Evolutionary conservation across 768 basidiomycete species (phyloP).

Genomic region (Artomyces pyxidatus): DNA sequence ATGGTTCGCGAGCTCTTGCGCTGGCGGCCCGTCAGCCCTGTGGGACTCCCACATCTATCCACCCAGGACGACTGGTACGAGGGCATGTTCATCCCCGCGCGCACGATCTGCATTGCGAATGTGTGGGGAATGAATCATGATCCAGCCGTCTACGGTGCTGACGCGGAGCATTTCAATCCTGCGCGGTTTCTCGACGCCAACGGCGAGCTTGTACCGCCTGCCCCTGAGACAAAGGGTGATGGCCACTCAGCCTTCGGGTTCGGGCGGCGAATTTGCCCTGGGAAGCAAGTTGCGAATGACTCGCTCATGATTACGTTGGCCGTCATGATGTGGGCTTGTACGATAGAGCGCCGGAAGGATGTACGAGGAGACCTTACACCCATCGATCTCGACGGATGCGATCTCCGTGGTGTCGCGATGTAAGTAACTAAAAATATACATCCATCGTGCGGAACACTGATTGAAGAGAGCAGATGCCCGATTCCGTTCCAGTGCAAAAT

Average conservation of each 20-base stretch:
- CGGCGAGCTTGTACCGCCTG: background rate
- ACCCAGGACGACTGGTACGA: conserved; percentile 23
- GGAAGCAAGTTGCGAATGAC: conserved; percentile 10
- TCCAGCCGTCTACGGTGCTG: conserved; percentile 4
- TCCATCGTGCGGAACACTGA: too few species aligned
- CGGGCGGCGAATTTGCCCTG: conserved; percentile 14
- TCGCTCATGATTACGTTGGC: conserved; percentile 15
- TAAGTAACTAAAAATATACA: conserved; percentile 9
- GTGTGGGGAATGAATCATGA: conserved; percentile 6
- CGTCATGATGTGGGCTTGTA: conserved; percentile 11
- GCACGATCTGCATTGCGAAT: conserved; percentile 25
- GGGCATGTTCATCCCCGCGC: conserved; percentile 26
- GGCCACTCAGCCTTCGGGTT: conserved; percentile 12
- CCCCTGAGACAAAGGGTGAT: background rate
- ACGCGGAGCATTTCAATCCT: conserved; percentile 15
- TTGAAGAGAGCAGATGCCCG: too few species aligned
- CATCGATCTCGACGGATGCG: background rate
- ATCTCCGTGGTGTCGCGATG: conserved; percentile 6
- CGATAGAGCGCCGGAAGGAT: conserved; percentile 6
- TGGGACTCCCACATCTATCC: background rate
- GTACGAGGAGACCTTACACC: conserved; percentile 1
- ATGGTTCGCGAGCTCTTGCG: conserved; percentile 12
- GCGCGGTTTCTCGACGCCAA: conserved; percentile 8
- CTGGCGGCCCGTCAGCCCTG: background rate
- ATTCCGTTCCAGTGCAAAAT: too few species aligned